A percentile compares a stretch with the other conserved stretches of the same genome.
Evolutionary conservation across 78 protist genomes (phyloP).

Genomic region (Dictyostelium firmibasis): DNA sequence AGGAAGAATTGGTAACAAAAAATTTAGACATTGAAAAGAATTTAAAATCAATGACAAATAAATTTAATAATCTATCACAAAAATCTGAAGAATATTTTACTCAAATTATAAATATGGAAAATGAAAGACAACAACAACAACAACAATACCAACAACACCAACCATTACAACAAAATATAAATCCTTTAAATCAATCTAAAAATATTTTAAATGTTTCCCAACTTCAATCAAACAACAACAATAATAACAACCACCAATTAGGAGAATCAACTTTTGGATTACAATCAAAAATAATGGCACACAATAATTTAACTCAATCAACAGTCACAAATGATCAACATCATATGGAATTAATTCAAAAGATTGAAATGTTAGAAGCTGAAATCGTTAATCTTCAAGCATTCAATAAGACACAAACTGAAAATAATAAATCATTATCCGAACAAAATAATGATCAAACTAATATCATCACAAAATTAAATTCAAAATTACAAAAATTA

Average conservation of each 20-base stretch:
- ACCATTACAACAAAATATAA: background rate
- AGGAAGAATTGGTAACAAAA: background rate
- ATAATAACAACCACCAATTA: background rate
- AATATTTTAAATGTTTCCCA: background rate
- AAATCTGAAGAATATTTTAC: background rate
- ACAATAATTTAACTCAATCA: background rate
- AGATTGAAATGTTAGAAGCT: background rate
- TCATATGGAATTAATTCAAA: background rate
- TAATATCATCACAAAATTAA: background rate
- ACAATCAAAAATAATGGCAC: background rate
- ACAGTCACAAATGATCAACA: background rate
- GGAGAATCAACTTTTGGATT: background rate
- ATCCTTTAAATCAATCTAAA: background rate
- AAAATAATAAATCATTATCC: background rate
- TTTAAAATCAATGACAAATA: background rate
- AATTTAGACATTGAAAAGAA: background rate
- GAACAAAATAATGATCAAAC: background rate
- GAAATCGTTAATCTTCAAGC: background rate
- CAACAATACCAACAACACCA: no score
- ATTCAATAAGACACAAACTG: background rate
- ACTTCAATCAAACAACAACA: background rate
- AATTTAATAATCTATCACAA: background rate
- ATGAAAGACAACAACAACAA: no score
- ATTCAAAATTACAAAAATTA: background rate
- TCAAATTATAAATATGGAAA: background rate